A percentile compares a stretch with the other conserved stretches of the same genome.
These are phyloP conservation scores for Magnolia officinalis DNA, from an alignment of 164 flowering plant genomes.

Conservation along the genomic window DNA sequence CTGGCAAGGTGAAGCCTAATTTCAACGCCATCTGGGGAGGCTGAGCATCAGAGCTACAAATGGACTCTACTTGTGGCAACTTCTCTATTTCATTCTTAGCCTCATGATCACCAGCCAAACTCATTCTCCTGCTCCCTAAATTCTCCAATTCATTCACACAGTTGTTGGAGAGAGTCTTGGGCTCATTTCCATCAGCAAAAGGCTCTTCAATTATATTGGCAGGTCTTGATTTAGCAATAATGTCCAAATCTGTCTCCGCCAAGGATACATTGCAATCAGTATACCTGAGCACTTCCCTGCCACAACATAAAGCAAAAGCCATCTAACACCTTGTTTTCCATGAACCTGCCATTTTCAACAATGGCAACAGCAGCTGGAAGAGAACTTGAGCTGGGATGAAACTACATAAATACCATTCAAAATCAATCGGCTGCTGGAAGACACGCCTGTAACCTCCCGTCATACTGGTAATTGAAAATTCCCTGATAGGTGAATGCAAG, in stretches of 20 bases:
- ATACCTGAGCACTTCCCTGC: slow-evolving; percentile 72
- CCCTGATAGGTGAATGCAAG: slow-evolving; percentile 40
- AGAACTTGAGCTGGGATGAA: background rate
- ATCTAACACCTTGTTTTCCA: background rate
- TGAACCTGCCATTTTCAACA: background rate
- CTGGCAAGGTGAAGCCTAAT: slow-evolving; percentile 71
- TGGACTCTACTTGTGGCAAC: slow-evolving; percentile 15
- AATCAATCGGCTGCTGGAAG: slow-evolving; percentile 75
- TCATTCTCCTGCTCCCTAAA: slow-evolving; percentile 11
- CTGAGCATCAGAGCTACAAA: slow-evolving; percentile 21
- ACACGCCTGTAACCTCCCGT: slow-evolving; percentile 84
- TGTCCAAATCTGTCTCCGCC: slow-evolving; percentile 83
- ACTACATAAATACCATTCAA: slow-evolving; percentile 54
- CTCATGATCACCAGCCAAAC: slow-evolving; percentile 13
- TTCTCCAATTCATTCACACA: slow-evolving; percentile 13
- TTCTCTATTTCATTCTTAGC: slow-evolving; percentile 20
- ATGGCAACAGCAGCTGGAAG: background rate
- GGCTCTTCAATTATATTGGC: slow-evolving; percentile 17
- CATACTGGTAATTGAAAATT: slow-evolving; percentile 80
- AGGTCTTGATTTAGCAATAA: slow-evolving; percentile 36
- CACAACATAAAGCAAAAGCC: slow-evolving; percentile 6
- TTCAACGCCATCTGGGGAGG: slow-evolving; percentile 59
- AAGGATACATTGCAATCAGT: slow-evolving; percentile 55
- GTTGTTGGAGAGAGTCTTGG: slow-evolving; percentile 6
- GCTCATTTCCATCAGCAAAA: slow-evolving; percentile 16